A percentile compares a stretch with the other conserved stretches of the same genome.
phyloP scores from a whole-genome alignment of 2,329 filamentous ascomycete species.

The Claviceps arundinis region DNA sequence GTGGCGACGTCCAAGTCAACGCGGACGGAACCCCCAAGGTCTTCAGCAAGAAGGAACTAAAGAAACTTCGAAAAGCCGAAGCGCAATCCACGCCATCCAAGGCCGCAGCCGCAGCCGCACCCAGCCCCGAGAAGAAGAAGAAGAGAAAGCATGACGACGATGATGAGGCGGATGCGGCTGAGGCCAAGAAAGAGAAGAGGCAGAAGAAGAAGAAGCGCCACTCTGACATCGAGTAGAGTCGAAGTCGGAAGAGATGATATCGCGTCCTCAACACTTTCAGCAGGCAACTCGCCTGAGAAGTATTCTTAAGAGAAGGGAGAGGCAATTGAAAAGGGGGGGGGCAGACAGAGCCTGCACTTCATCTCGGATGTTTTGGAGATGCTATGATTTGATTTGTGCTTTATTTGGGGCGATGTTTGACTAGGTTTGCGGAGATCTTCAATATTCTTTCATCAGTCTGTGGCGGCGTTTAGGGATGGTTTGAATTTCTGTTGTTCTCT shows the following conservation, averaged over 20 bases:
- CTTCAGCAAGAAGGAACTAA: slow-evolving; percentile 63
- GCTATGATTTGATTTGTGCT: slow-evolving; percentile 18
- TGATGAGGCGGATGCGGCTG: slow-evolving; percentile 51
- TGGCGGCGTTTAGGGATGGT: slow-evolving; percentile 22
- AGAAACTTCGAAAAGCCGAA: slow-evolving; percentile 55
- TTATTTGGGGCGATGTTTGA: not conserved
- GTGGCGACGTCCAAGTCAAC: slow-evolving; percentile 57
- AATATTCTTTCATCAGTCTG: slow-evolving; percentile 13
- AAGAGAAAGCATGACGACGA: slow-evolving; percentile 61
- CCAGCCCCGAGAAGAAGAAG: slow-evolving; percentile 36
- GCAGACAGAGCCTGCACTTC: slow-evolving; percentile 6
- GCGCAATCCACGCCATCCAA: slow-evolving; percentile 32
- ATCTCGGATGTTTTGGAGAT: slow-evolving; percentile 11
- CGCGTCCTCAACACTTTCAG: not conserved
- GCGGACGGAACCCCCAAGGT: slow-evolving; percentile 52
- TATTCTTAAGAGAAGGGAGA: too few relatives aligned
- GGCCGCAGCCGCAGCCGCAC: slow-evolving; percentile 22
- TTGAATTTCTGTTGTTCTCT: slow-evolving; percentile 4
- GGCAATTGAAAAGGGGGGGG: not conserved
- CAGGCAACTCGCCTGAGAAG: not conserved
- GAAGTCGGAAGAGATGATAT: not conserved
- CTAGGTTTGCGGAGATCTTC: not conserved
- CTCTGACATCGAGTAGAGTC: slow-evolving; percentile 12
- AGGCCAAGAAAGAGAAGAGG: slow-evolving; percentile 44
- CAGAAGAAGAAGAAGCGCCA: slow-evolving; percentile 36